A percentile compares a stretch with the other conserved stretches of the same genome.
Conservation (phyloP, 345 rosid species). For the Arabidopsis thaliana region DNA sequence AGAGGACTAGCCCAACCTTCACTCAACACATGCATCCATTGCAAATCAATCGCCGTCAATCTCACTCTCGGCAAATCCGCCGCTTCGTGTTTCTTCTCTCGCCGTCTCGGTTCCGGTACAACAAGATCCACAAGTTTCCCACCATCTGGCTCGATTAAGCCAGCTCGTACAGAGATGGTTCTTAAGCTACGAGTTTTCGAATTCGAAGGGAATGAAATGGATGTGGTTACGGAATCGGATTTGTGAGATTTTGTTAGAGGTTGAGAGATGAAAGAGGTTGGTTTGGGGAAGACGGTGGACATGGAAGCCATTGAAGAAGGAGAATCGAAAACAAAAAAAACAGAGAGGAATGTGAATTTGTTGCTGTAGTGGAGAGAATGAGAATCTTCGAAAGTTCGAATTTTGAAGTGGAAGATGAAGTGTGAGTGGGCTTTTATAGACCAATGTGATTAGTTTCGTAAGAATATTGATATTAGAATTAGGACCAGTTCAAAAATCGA, state of each 20-base stretch:
- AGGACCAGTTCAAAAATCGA: conserved; percentile 30
- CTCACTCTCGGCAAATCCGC: conserved; percentile 59
- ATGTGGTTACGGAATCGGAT: conserved; percentile 41
- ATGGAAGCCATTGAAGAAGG: conserved; percentile 64
- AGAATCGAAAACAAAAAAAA: background rate
- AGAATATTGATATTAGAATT: too few species aligned
- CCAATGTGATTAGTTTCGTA: background rate
- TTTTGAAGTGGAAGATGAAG: conserved; percentile 33
- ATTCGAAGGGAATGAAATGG: conserved; percentile 44
- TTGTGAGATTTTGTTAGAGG: conserved; percentile 49
- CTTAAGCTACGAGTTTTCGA: conserved; percentile 23
- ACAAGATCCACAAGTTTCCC: conserved; percentile 75
- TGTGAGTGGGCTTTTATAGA: conserved; percentile 37
- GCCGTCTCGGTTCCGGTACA: conserved; percentile 59
- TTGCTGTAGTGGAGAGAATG: conserved; percentile 25
- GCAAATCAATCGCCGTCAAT: conserved; percentile 65
- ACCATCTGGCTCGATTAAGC: conserved; percentile 85
- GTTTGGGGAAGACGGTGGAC: conserved; percentile 46
- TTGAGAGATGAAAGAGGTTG: conserved; percentile 41
- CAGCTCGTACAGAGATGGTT: conserved; percentile 45
- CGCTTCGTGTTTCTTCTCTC: conserved; percentile 67
- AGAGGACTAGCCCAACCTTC: conserved; percentile 99
- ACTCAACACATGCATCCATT: conserved; percentile 94
- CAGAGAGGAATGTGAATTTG: conserved; percentile 5
- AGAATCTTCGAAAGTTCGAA: background rate